Evolutionary conservation across 2,329 filamentous ascomycete genomes (phyloP).

Genomic region (Beauveria asiatica): DNA sequence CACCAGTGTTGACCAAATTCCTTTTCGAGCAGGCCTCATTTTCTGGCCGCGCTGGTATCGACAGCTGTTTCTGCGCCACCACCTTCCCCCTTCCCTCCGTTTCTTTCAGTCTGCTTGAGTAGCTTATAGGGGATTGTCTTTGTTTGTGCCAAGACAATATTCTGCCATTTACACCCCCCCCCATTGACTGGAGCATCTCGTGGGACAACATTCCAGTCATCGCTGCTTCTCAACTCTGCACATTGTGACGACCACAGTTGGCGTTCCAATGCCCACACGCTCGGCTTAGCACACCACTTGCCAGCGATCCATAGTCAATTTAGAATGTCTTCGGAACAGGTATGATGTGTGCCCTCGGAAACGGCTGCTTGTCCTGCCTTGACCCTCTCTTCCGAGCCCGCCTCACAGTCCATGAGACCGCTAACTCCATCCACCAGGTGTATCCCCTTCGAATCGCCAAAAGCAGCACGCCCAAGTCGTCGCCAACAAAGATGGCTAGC

Average conservation of each 20-base stretch:
- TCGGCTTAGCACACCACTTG: constrained; percentile 16
- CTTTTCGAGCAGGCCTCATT: constrained; percentile 8
- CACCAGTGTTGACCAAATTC: not conserved
- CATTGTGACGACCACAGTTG: constrained; percentile 10
- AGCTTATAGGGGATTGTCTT: not conserved
- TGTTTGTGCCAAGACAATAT: not conserved
- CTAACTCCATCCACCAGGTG: constrained; percentile 40
- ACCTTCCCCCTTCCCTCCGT: not conserved
- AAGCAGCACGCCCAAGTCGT: constrained; percentile 43
- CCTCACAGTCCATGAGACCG: not conserved
- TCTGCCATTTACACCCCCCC: not conserved
- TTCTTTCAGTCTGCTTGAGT: not conserved
- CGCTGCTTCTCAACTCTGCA: constrained; percentile 12
- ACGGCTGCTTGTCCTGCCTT: not conserved
- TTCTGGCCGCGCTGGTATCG: constrained; percentile 4
- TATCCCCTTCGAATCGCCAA: constrained; percentile 76
- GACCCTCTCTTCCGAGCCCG: not conserved
- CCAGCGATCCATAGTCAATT: constrained; percentile 17
- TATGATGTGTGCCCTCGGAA: constrained; percentile 19
- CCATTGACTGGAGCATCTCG: constrained; percentile 9
- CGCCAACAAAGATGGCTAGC: constrained; percentile 55
- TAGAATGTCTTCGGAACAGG: constrained; percentile 31
- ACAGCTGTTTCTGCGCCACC: not conserved
- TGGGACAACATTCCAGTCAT: constrained; percentile 23
- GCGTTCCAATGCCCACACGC: constrained; percentile 26